Base-by-base conservation (phyloP, 2,329 filamentous ascomycete genomes). In the Trichoderma koningiopsis region DNA sequence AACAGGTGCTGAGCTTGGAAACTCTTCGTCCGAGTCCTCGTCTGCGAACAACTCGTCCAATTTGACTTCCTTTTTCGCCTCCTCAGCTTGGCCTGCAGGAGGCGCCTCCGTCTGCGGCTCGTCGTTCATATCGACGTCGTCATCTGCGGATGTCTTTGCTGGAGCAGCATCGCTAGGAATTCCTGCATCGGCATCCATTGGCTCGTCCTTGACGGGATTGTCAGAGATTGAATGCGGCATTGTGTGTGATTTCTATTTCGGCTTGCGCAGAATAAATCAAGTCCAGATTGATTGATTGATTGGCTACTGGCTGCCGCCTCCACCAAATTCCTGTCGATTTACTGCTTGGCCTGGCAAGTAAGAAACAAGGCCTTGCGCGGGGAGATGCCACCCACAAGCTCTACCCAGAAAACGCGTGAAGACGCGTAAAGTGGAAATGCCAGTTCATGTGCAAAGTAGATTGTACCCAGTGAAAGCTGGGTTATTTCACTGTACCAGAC, bases 11-110 rank as follows among this genome's bases (percentile, higher is more conserved):
- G 85, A 85, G 72, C 82, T 87, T 7, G 86, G 84, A 61, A 89
- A 89, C 71, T 90, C 88, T 0, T 88, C 87, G 71, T 90, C 87
- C 1, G 86, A 88, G 56, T 88, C 87, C 22, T 82, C 81, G 72
- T 88, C 86, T 40, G 81, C 83, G 68, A 90, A 90, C 13, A 90
- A 73, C 5, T 89, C 86, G 60, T 89, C 87, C 7, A 90, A 78
- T 68, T 86, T 88, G 56, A 84, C 79, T 52, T 85, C 82, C 29
- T 83, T 81, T 70, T 84, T 83, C 16, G 61, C 0, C 27, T 49
- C 55, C 14, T 57, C 33, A 11, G 61, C 43, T 29, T 68, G 47
- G n/a, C 55, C 69, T 7, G 66, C 71, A 2, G 75, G 71, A 10
- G 70, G 58, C 14, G 59, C 72, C 14, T 70, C 68, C 11, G 14